Evolutionary conservation across 202 grass and related monocot genomes (phyloP), one percentile per base, ranked within the genome.

Genomic region (Bolboschoenoplectus hybrid): DNA sequence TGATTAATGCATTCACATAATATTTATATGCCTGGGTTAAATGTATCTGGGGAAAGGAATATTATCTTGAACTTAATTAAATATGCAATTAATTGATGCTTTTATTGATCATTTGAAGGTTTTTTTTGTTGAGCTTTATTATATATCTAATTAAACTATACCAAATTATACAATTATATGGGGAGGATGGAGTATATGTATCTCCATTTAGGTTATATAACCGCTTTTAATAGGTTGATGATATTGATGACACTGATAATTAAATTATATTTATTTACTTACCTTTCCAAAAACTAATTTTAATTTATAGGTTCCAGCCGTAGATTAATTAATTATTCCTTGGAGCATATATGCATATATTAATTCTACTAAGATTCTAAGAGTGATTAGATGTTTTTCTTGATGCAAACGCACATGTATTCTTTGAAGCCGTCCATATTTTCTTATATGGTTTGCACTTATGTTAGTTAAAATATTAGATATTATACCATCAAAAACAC

Each of bases 1-100:
- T 74, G 44, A 74, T 49, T 74, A 19, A 72, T 74, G 70, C 74
- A 56, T 13, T 57, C 51, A 78, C 34, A 57, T 78, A 32, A 26
- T 26, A 26, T 26, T 26, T 26, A 26, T 26, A 78, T 40, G 51
- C 50, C 20, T 34, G 72, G 11, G 8, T 52, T 75, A 7, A 14
- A 35, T 19, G 40, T 6, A 50, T 49, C 43, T 49, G 26, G 8
- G 7, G 2, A 69, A 73, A 1, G 0, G 4, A 17, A n/a, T 60
- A 7, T 67, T 40, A 67, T 6, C 64, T 39, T 67, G 10, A 67
- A 67, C n/a, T 1, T 56, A 56, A 36, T 10, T 13, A 63, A 3
- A 2, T 44, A 44, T 5, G 43, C 2, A 44, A 44, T 44, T 44
- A 44, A 67, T 67, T 39, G 7, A 17, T 41, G 43, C 1, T 43